Conservation (phyloP, 176 grass and related monocot genomes). For the Lolium rigidum region DNA sequence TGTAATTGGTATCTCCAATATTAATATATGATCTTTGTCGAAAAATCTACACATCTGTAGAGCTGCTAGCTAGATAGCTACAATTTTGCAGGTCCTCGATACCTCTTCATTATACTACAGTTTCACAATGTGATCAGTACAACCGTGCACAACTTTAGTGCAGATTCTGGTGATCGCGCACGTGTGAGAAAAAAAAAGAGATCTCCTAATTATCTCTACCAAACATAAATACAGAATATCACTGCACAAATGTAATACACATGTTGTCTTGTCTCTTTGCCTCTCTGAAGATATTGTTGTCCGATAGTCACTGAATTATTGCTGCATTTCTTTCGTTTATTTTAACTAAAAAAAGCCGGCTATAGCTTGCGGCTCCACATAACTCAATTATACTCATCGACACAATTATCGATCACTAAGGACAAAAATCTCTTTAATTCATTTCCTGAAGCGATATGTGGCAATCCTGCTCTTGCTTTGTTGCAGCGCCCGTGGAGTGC, state of each 20-base stretch:
- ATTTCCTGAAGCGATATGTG: constrained; percentile 26
- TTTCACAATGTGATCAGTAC: not conserved
- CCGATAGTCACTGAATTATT: constrained; percentile 24
- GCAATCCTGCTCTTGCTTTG: constrained; percentile 34
- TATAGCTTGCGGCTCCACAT: not conserved
- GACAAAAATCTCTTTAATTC: constrained; percentile 1
- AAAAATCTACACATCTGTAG: too few species aligned
- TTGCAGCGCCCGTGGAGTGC: constrained; percentile 48
- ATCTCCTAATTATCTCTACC: not conserved
- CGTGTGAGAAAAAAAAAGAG: not conserved
- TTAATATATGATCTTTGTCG: too few species aligned
- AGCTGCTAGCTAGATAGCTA: too few species aligned
- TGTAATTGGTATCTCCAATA: too few species aligned
- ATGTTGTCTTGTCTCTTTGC: not conserved
- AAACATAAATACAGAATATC: not conserved
- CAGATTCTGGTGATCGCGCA: not conserved
- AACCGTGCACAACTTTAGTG: not conserved
- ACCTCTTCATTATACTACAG: not conserved
- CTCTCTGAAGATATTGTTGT: not conserved
- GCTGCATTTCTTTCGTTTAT: not conserved
- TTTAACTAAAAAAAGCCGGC: not conserved
- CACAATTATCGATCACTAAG: constrained; percentile 45
- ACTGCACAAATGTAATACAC: constrained; percentile 19
- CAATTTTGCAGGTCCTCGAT: too few species aligned
- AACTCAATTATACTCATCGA: not conserved